Conservation (phyloP, 2,329 filamentous ascomycete species). For the Phyllosticta paracitricarpa region DNA sequence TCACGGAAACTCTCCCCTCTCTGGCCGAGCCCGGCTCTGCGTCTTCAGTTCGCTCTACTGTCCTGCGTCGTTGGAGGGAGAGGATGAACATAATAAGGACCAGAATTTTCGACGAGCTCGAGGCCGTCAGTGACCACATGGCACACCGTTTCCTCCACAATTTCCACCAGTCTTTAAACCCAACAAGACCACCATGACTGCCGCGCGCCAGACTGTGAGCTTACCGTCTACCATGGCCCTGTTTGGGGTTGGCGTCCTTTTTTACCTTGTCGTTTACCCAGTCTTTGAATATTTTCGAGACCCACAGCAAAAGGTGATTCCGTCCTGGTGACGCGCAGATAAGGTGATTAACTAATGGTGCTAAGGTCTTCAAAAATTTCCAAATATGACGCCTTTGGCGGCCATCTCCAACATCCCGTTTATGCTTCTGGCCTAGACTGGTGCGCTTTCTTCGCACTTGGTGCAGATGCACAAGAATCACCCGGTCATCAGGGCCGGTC, state of each 20-base stretch:
- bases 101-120: not conserved
- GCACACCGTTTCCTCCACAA: not conserved
- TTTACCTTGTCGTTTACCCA: constrained; percentile 33
- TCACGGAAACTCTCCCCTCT: not conserved
- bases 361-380: constrained; percentile 37
- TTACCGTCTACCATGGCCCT: constrained; percentile 19
- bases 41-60: not conserved
- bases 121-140: not conserved
- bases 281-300: constrained; percentile 36
- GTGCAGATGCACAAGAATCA: constrained; percentile 37
- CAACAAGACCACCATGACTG: not conserved
- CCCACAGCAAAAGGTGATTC: constrained; percentile 26
- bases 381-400: constrained; percentile 36
- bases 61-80: not conserved
- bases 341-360: not conserved
- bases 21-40: not conserved
- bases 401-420: constrained; percentile 40
- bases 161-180: not conserved
- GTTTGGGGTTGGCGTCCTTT: constrained; percentile 17
- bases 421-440: constrained; percentile 35
- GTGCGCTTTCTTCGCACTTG: constrained; percentile 35
- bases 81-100: not conserved
- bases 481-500: constrained; percentile 30
- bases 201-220: not conserved
- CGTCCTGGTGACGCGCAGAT: not conserved